These are phyloP conservation scores for Rosa rugosa DNA, from an alignment of 306 rosid genomes.

Conservation along the genomic window DNA sequence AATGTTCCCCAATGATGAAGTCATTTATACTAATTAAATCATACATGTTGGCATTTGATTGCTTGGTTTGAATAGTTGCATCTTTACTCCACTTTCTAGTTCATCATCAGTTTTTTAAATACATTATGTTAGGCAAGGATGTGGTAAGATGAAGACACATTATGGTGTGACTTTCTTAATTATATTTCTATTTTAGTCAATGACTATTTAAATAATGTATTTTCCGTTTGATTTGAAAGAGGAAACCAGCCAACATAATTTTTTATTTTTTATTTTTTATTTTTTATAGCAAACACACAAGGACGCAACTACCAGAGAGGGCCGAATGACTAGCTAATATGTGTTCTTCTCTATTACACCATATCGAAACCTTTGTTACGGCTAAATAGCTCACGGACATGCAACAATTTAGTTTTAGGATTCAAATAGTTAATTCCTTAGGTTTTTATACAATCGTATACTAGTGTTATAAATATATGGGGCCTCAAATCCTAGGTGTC, in stretches of 20 bases:
- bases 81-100: not conserved
- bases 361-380: too few relatives aligned
- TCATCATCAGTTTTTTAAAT: not conserved
- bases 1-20: not conserved
- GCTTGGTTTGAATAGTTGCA: conserved; percentile 4
- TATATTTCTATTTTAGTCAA: not conserved
- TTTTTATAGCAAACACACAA: too few relatives aligned
- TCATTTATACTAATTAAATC: conserved; percentile 6
- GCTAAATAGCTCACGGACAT: too few relatives aligned
- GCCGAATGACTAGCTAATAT: too few relatives aligned
- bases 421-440: too few relatives aligned
- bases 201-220: not conserved
- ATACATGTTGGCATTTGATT: not conserved
- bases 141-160: conserved; percentile 32
- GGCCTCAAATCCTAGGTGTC: too few relatives aligned
- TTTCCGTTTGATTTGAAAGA: not conserved
- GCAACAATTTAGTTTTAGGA: too few relatives aligned
- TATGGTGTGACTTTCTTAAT: not conserved
- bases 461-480: too few relatives aligned
- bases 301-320: too few relatives aligned
- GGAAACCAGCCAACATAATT: not conserved
- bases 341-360: too few relatives aligned
- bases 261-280: too few relatives aligned
- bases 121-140: conserved; percentile 27
- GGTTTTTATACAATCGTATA: too few relatives aligned